phyloP scores from a whole-genome alignment of 78 protist species.

The Ministeria vibrans region DNA sequence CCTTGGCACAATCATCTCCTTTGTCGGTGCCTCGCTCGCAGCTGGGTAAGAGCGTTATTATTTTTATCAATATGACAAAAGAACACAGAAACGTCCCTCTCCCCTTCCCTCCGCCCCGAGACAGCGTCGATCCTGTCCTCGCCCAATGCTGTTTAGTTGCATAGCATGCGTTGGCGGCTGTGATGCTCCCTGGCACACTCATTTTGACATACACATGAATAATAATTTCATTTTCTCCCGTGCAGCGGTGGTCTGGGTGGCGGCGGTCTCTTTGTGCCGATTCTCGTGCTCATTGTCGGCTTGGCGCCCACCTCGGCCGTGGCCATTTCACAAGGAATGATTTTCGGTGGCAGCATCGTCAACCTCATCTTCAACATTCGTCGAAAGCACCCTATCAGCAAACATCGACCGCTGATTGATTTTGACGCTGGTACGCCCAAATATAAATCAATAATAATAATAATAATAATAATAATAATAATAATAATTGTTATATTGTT shows the following conservation, averaged over 20 bases:
- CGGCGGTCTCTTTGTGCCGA: conserved; percentile 58
- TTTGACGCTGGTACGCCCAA: conserved; percentile 17
- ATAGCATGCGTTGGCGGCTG: too few relatives aligned
- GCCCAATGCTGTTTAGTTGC: too few relatives aligned
- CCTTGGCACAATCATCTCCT: not conserved
- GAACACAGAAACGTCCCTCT: not conserved
- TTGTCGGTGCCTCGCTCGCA: not conserved
- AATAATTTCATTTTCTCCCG: not conserved
- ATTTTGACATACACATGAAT: too few relatives aligned
- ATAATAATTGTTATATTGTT: too few relatives aligned
- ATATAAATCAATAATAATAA: too few relatives aligned
- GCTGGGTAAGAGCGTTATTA: too few relatives aligned
- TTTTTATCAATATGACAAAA: not conserved
- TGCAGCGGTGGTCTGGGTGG: conserved; percentile 51
- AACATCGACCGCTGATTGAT: conserved; percentile 36
- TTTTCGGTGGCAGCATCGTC: conserved; percentile 34
- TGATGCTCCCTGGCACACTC: too few relatives aligned
- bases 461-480: too few relatives aligned
- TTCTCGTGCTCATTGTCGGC: conserved; percentile 5
- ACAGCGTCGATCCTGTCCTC: not conserved
- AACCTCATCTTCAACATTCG: not conserved
- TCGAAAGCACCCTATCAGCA: conserved; percentile 7
- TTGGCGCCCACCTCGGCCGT: conserved; percentile 8
- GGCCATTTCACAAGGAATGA: conserved; percentile 29
- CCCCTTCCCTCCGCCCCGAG: not conserved